Percentiles rank a stretch among this genome's conserved stretches.
Conservation (phyloP, 2,329 filamentous ascomycete species). For the Decorospora gaudefroyi region DNA sequence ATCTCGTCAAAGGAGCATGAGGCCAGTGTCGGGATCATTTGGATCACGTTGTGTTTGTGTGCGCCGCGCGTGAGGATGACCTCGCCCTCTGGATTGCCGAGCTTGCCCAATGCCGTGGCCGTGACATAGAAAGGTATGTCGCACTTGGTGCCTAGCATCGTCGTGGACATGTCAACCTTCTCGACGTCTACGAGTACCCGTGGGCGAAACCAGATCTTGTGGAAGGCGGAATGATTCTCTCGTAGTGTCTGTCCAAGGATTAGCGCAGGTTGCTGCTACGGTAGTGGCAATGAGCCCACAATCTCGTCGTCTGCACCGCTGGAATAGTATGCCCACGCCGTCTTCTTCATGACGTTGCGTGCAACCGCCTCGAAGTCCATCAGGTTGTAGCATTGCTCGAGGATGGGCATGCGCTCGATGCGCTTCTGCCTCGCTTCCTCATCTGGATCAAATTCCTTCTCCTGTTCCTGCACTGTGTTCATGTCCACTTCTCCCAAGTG, state of each 20-base stretch:
- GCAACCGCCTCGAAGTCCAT: constrained; percentile 93
- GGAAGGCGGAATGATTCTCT: constrained; percentile 94
- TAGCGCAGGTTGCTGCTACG: background rate
- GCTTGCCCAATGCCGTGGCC: constrained; percentile 91
- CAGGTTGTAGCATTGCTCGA: constrained; percentile 54
- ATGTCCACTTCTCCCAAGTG: constrained; percentile 48
- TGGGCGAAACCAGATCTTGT: constrained; percentile 97
- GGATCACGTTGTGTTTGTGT: constrained; percentile 83
- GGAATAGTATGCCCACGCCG: constrained; percentile 97
- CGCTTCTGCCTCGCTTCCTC: constrained; percentile 76
- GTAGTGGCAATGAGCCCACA: constrained; percentile 53
- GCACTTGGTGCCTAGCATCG: constrained; percentile 87
- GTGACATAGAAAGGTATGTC: constrained; percentile 95
- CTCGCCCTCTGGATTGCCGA: constrained; percentile 92
- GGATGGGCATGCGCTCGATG: constrained; percentile 50
- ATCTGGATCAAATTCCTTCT: constrained; percentile 57
- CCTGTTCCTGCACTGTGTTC: constrained; percentile 43
- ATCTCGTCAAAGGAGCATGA: constrained; percentile 99
- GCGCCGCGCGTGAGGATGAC: constrained; percentile 86
- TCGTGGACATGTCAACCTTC: constrained; percentile 82
- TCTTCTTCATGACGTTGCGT: constrained; percentile 88
- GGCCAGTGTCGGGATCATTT: constrained; percentile 98
- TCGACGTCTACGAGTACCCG: constrained; percentile 87
- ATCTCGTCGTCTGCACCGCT: constrained; percentile 90
- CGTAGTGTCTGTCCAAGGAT: constrained; percentile 71